These are phyloP conservation scores for Chalciporus sphaerocephalus DNA, from an alignment of 768 basidiomycete species.

Conservation along the genomic window DNA sequence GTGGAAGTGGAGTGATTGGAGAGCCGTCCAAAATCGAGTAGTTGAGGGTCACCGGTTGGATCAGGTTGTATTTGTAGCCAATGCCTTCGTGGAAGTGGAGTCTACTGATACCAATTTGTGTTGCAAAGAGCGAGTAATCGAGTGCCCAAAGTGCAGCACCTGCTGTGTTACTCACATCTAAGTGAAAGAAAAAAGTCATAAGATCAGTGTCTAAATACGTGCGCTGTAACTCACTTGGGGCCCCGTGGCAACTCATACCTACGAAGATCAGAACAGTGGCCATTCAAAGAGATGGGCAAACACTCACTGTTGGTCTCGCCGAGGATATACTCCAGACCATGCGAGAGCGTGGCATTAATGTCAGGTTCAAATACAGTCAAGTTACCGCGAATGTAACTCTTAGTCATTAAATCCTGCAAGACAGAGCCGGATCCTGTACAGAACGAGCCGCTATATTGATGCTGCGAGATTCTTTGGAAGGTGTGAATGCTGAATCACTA, in stretches of 20 bases:
- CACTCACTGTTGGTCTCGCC: slow-evolving; percentile 59
- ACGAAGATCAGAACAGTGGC: slow-evolving; percentile 1
- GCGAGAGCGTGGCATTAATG: slow-evolving; percentile 43
- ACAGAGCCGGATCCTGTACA: slow-evolving; percentile 50
- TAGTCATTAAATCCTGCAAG: slow-evolving; percentile 64
- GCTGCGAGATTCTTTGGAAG: slow-evolving; percentile 36
- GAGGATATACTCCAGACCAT: slow-evolving; percentile 52
- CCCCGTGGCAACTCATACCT: slow-evolving; percentile 38
- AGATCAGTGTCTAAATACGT: background rate
- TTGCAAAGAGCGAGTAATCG: slow-evolving; percentile 60
- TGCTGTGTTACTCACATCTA: slow-evolving; percentile 63
- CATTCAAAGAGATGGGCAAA: slow-evolving; percentile 20
- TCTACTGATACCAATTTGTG: slow-evolving; percentile 49
- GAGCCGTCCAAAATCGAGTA: slow-evolving; percentile 55
- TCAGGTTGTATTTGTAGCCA: slow-evolving; percentile 58
- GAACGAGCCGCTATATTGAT: slow-evolving; percentile 54
- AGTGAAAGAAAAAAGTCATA: slow-evolving; percentile 10
- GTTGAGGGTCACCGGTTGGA: slow-evolving; percentile 59
- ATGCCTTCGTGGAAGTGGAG: slow-evolving; percentile 65
- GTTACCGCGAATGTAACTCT: slow-evolving; percentile 53
- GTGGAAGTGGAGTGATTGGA: slow-evolving; percentile 45
- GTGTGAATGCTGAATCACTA: background rate
- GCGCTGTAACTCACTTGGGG: slow-evolving; percentile 18
- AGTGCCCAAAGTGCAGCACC: slow-evolving; percentile 67
- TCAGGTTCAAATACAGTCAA: slow-evolving; percentile 49